These are phyloP conservation scores for Ganoderma lingzhi DNA, from an alignment of 1,284 basidiomycete genomes.

Conservation along the genomic window DNA sequence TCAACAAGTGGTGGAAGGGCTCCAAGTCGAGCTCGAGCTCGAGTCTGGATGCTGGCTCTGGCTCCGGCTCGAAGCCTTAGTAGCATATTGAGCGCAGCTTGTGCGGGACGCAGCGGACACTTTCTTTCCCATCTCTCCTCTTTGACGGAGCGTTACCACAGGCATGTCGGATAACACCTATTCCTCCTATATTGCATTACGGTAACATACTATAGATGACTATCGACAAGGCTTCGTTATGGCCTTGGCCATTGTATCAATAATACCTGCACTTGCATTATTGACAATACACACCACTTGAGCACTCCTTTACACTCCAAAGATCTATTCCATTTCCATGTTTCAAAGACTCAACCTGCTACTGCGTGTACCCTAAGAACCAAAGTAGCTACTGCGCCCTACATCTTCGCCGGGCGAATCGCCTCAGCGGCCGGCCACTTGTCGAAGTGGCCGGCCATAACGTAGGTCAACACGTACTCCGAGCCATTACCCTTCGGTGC, in stretches of 20 bases:
- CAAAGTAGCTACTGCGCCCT: not conserved
- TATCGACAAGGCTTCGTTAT: conserved; percentile 21
- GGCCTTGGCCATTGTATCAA: conserved; percentile 31
- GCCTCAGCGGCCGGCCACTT: conserved; percentile 31
- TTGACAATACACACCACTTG: conserved; percentile 23
- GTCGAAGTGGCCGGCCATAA: conserved; percentile 29
- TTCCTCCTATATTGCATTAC: conserved; percentile 18
- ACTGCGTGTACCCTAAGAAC: too few relatives aligned
- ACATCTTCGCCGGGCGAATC: conserved; percentile 28
- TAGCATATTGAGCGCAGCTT: conserved; percentile 15
- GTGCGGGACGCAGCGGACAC: conserved; percentile 31
- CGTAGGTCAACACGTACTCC: conserved; percentile 21
- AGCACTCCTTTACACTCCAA: not conserved
- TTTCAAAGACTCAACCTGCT: too few relatives aligned
- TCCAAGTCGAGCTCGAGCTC: conserved; percentile 19
- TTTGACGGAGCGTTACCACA: not conserved
- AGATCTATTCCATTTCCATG: not conserved
- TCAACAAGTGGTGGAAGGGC: conserved; percentile 85
- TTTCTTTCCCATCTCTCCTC: not conserved
- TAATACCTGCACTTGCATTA: conserved; percentile 26
- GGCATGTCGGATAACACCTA: not conserved
- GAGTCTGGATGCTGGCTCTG: conserved; percentile 15
- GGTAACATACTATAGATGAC: conserved; percentile 26
- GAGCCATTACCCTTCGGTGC: conserved; percentile 29
- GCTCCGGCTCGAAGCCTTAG: conserved; percentile 22